phyloP scores from a whole-genome alignment of 2,329 filamentous ascomycete species.

The Talaromyces sp. region DNA sequence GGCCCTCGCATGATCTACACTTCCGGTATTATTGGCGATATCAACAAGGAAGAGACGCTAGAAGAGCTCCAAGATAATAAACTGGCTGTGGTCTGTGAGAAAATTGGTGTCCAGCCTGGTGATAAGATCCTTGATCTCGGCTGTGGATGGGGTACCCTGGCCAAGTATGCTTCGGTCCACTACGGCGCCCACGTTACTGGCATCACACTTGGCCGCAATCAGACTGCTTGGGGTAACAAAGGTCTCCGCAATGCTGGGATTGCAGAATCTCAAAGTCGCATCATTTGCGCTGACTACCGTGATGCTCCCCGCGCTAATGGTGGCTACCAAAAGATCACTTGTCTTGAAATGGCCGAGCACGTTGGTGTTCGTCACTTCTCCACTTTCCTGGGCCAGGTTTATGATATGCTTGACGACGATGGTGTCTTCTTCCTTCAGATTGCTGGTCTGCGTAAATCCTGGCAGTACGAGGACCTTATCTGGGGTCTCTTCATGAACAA shows the following conservation, averaged over 20 bases:
- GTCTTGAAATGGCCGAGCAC: slow-evolving; percentile 98
- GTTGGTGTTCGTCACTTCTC: slow-evolving; percentile 90
- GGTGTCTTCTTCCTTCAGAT: slow-evolving; percentile 96
- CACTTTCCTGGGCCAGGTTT: slow-evolving; percentile 79
- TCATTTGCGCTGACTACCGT: slow-evolving; percentile 96
- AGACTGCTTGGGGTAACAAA: slow-evolving; percentile 94
- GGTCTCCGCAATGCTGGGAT: slow-evolving; percentile 82
- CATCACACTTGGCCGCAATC: slow-evolving; percentile 92
- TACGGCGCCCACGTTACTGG: slow-evolving; percentile 85
- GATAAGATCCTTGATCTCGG: slow-evolving; percentile 91
- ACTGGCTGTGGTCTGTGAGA: slow-evolving; percentile 90
- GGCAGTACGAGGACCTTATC: slow-evolving; percentile 97
- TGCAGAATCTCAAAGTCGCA: slow-evolving; percentile 82
- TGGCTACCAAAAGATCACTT: slow-evolving; percentile 92
- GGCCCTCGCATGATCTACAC: slow-evolving; percentile 99
- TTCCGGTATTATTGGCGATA: slow-evolving; percentile 87
- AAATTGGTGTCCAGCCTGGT: slow-evolving; percentile 80
- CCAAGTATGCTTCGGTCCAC: slow-evolving; percentile 89
- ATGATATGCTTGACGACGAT: slow-evolving; percentile 95
- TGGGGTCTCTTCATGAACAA: slow-evolving; percentile 99
- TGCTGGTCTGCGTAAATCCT: slow-evolving; percentile 87
- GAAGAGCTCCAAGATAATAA: slow-evolving; percentile 99
- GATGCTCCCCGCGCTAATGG: slow-evolving; percentile 81
- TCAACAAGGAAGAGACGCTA: slow-evolving; percentile 82
- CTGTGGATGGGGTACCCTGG: slow-evolving; percentile 96